Evolutionary conservation across 345 rosid genomes (phyloP).

Genomic region (Cardamine resedifolia): DNA sequence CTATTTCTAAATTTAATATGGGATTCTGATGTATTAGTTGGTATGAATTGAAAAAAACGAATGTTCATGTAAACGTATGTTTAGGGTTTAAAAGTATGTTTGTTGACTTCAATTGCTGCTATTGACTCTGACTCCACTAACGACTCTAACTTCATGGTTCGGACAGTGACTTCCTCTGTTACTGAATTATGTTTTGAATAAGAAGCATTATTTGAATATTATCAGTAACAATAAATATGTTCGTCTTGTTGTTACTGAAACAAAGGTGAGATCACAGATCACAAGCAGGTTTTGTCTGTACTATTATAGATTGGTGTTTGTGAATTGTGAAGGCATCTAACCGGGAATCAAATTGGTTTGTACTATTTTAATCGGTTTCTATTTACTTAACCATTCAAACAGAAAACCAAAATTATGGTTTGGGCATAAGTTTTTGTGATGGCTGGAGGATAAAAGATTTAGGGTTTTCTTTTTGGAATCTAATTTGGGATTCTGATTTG

Average conservation of each 20-base stretch:
- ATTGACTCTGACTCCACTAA: background rate
- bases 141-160: too few species aligned
- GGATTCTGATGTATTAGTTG: too few species aligned
- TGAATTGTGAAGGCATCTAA: background rate
- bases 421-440: background rate
- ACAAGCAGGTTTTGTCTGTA: too few species aligned
- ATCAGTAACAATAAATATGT: too few species aligned
- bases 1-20: too few species aligned
- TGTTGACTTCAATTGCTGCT: background rate
- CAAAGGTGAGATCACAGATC: too few species aligned
- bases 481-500: too few species aligned
- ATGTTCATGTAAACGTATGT: background rate
- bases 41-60: too few species aligned
- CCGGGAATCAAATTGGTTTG: background rate
- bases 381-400: background rate
- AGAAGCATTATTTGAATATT: too few species aligned
- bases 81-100: background rate
- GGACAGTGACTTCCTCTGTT: background rate
- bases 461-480: background rate
- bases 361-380: background rate
- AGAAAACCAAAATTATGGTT: background rate
- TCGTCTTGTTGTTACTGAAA: too few species aligned
- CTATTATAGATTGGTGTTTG: too few species aligned
- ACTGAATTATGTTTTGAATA: too few species aligned
- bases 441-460: background rate